Evolutionary conservation across 2,329 filamentous ascomycete genomes (phyloP).

Genomic region (Cyanodermella asteris): DNA sequence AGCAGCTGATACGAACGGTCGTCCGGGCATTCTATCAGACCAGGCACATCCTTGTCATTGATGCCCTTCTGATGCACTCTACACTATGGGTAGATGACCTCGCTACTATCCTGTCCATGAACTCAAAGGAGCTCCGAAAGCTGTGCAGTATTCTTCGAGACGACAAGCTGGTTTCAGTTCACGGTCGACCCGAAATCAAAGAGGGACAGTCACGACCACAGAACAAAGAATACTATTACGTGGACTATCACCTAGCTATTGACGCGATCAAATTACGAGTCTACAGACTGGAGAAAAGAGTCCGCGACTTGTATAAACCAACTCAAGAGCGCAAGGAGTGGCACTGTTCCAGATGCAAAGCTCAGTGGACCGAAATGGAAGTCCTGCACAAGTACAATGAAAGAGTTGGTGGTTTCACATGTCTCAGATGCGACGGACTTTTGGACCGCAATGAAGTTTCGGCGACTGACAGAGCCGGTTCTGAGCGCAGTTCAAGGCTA

Average conservation of each 20-base stretch:
- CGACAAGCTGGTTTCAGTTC: constrained; percentile 68
- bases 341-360: constrained; percentile 57
- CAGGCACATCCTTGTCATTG: constrained; percentile 60
- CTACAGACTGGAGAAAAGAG: constrained; percentile 67
- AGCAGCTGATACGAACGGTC: constrained; percentile 67
- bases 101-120: constrained; percentile 67
- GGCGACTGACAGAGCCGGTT: constrained; percentile 22
- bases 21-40: constrained; percentile 72
- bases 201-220: constrained; percentile 64
- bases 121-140: constrained; percentile 79
- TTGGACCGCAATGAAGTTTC: constrained; percentile 21
- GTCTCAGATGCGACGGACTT: constrained; percentile 47
- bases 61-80: constrained; percentile 56
- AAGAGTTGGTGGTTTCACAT: constrained; percentile 59
- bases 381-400: constrained; percentile 52
- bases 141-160: constrained; percentile 68
- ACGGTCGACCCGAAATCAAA: constrained; percentile 51
- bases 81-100: constrained; percentile 72
- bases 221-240: constrained; percentile 87
- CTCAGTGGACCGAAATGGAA: constrained; percentile 77
- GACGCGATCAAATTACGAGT: constrained; percentile 93
- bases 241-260: constrained; percentile 83
- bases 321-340: constrained; percentile 82
- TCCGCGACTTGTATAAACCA: constrained; percentile 63
- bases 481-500: constrained; percentile 27